These are phyloP conservation scores for Coemansia asiatica DNA, from an alignment of 192 early-diverging fungal genomes.

Conservation along the genomic window DNA sequence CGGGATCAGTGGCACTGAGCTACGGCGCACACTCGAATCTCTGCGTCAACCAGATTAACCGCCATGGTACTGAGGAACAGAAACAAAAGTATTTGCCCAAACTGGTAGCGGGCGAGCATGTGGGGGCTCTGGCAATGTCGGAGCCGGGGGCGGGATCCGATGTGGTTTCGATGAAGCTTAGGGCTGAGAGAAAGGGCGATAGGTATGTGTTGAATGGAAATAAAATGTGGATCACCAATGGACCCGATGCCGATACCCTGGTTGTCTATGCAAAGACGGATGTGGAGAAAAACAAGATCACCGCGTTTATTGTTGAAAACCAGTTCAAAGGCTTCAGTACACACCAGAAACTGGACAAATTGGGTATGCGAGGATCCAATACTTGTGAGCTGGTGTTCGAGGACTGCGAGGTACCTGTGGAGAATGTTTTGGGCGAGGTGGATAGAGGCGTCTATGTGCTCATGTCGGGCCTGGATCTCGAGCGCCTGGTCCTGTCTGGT, in stretches of 20 bases:
- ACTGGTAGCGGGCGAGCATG: constrained; percentile 81
- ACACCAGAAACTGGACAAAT: constrained; percentile 88
- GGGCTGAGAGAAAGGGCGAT: constrained; percentile 82
- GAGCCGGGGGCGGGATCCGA: constrained; percentile 88
- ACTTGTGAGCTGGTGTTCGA: constrained; percentile 96
- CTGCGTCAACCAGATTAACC: constrained; percentile 94
- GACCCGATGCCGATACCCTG: constrained; percentile 83
- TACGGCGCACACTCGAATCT: constrained; percentile 98
- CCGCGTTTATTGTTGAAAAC: constrained; percentile 93
- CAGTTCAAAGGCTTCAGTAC: constrained; percentile 81
- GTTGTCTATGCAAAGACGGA: constrained; percentile 94
- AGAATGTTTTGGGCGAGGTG: constrained; percentile 84
- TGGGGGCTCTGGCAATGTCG: constrained; percentile 94
- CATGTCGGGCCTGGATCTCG: constrained; percentile 92
- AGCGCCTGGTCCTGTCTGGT: constrained; percentile 86
- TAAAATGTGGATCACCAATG: constrained; percentile 96
- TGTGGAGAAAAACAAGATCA: constrained; percentile 78
- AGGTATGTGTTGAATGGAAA: constrained; percentile 82
- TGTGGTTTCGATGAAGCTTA: constrained; percentile 87
- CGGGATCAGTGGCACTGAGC: constrained; percentile 85
- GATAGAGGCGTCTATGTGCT: constrained; percentile 91
- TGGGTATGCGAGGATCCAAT: constrained; percentile 95
- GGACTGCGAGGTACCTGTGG: constrained; percentile 84
- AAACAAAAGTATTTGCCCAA: constrained; percentile 89
- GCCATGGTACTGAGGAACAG: constrained; percentile 84